Conservation (phyloP, 2,329 filamentous ascomycete genomes). For the Xylariaceae sp. region DNA sequence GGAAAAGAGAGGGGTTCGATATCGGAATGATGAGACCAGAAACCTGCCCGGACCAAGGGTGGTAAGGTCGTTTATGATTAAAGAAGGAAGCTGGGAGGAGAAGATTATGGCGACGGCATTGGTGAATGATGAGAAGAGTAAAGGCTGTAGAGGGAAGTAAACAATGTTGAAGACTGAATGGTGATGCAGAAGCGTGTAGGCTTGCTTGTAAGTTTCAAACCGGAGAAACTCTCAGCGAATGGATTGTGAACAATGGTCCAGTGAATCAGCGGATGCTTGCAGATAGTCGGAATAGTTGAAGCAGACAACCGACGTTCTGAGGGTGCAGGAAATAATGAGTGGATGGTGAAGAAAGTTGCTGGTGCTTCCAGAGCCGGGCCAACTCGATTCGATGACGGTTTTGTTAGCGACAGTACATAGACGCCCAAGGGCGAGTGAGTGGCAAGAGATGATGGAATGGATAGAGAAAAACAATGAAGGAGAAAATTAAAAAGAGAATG, state of each 20-base stretch:
- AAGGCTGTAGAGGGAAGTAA: not conserved
- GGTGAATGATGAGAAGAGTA: not conserved
- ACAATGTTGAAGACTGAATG: slow-evolving; percentile 7
- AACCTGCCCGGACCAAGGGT: not conserved
- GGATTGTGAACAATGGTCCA: slow-evolving; percentile 12
- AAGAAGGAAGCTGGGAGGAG: not conserved
- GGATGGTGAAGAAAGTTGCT: too few species aligned
- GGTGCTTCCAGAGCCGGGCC: too few species aligned
- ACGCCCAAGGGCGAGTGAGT: too few species aligned
- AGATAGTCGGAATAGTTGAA: slow-evolving; percentile 8
- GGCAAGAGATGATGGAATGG: too few species aligned
- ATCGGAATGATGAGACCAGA: not conserved
- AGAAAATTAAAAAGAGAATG: slow-evolving; percentile 5
- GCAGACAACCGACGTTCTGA: not conserved
- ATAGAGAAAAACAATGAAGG: slow-evolving; percentile 7
- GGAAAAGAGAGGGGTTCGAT: slow-evolving; percentile 4
- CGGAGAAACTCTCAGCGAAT: slow-evolving; percentile 20
- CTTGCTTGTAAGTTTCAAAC: slow-evolving; percentile 18
- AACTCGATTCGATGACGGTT: too few species aligned
- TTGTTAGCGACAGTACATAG: too few species aligned
- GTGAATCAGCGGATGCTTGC: slow-evolving; percentile 15
- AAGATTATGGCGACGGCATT: not conserved
- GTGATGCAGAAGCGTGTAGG: slow-evolving; percentile 10
- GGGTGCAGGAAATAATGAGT: slow-evolving; percentile 1
- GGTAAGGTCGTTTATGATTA: not conserved